A percentile compares a stretch with the other conserved stretches of the same genome.
phyloP scores from a whole-genome alignment of 495 filamentous ascomycete genomes.

The Aspergillus heteromorphus region DNA sequence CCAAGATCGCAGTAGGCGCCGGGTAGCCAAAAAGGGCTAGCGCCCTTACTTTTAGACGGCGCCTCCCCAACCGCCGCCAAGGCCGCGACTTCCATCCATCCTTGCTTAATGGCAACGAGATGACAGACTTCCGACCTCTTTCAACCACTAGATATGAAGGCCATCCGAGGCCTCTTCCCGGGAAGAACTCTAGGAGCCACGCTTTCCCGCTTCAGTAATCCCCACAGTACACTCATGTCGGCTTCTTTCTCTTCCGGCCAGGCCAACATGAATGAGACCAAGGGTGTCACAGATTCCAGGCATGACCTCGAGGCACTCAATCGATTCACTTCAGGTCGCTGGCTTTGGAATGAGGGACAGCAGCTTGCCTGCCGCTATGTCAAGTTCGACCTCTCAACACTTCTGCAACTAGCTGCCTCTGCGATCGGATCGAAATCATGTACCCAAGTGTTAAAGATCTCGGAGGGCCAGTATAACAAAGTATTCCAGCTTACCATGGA shows the following conservation, averaged over 20 bases:
- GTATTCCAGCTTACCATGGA: slow-evolving; percentile 32
- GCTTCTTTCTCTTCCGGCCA: slow-evolving; percentile 11
- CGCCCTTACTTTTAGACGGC: not conserved
- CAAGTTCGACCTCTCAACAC: slow-evolving; percentile 19
- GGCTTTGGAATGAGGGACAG: slow-evolving; percentile 24
- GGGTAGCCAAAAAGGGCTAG: not conserved
- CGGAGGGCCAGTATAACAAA: slow-evolving; percentile 37
- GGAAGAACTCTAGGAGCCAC: slow-evolving; percentile 5
- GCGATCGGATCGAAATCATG: slow-evolving; percentile 19
- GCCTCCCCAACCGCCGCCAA: not conserved
- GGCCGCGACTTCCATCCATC: not conserved
- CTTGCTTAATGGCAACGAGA: slow-evolving; percentile 10
- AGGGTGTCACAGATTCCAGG: slow-evolving; percentile 5
- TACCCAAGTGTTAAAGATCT: slow-evolving; percentile 23
- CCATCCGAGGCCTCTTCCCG: slow-evolving; percentile 6
- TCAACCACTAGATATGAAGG: slow-evolving; percentile 10
- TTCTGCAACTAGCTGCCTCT: slow-evolving; percentile 20
- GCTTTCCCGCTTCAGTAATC: slow-evolving; percentile 1
- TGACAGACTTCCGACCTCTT: slow-evolving; percentile 6
- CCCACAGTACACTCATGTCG: slow-evolving; percentile 1
- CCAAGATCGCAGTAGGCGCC: not conserved
- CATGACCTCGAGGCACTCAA: slow-evolving; percentile 18
- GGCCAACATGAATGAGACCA: slow-evolving; percentile 7
- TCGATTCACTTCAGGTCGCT: slow-evolving; percentile 21
- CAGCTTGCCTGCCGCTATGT: slow-evolving; percentile 24